Base-by-base conservation (phyloP, 2,329 filamentous ascomycete species). In the Bipolaris bicolor region DNA sequence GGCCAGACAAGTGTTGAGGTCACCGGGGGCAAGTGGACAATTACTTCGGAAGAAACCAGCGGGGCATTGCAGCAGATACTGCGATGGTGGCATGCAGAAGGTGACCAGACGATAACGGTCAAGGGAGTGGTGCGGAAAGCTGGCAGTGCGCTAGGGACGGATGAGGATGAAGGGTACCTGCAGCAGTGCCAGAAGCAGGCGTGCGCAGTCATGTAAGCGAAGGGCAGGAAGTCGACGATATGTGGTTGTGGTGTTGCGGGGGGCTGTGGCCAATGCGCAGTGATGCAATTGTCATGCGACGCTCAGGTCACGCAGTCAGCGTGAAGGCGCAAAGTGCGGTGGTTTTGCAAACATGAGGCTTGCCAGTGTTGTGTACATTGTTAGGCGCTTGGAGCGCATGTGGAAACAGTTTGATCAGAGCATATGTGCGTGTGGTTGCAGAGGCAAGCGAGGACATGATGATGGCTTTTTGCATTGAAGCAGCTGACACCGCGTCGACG, bases 11-110 rank as follows among this genome's bases (percentile, higher is more conserved):
- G 83, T 0, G 87, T 99, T 3, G 84, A 89, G 52, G 90, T 92
- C 26, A 91, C 86, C 49, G 90, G 90, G 0, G 96, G 96, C 6
- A 95, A 94, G 72, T 99, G 93, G 93, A 88, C 89, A 65, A 91
- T 98, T 59, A 87, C 86, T 64, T 84, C 81, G 5, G 88, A 92
- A 58, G 89, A 92, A 54, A 84, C 86, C 7, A 86, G 90, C 60
- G 86, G 86, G 0, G 86, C 86, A 5, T 80, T 86, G 65, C 81
- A 92, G 58, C 94, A 97, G 79, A 85, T 85, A 62, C 78, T 99
- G 62, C 86, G 86, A 66, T 99, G 95, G 95, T 97, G 94, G 93
- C 93, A 99, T 77, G 86, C 86, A 1, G 88, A 89, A 54, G 95
- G 94, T 2, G 87, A 92, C 65, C 94, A 98, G 77, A 87, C 80